Base-by-base conservation (phyloP, 805 yeast species). In the Wickerhamomyces ciferrii region DNA sequence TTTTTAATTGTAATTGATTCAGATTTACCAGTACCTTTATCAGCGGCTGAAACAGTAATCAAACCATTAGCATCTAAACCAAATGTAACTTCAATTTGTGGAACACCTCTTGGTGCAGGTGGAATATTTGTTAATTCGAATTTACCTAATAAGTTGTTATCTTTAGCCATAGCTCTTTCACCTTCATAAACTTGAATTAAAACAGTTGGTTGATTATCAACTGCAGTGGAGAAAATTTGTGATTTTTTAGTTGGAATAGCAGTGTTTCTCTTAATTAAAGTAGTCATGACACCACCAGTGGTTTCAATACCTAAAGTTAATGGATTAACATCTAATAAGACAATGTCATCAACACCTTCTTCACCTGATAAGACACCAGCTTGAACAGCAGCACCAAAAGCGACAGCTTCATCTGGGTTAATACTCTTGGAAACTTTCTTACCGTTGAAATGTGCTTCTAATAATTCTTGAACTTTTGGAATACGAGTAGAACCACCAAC, bases 401-500 rank as follows among this genome's bases (percentile, higher is more conserved):
- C 99, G 64, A 92, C 98, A 68, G 99, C 99, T 78, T 92, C 99
- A 75, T 92, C 99, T 53, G 99, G 98, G 78, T 92, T 92, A 65
- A 92, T 92, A 62, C 96, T 92, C 81, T 91, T 92, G 58, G 96
- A 88, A 55, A 96, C 92, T 73, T 90, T 90, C 79, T 94, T 92
- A 62, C 96, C 96, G 63, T 85, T 83, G 67, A 92, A 92, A 80
- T 72, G 90, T 54, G 84, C 79, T 73, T 92, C 96, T 58, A 92
- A 79, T 62, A 92, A 78, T 73, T 87, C 86, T 76, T 91, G 98
- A 59, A 92, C 92, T 79, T 90, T 94, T 74, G 98, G 99, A 75
- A 92, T 94, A 80, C 98, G 88, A 47, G 99, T 94, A 37, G 99
- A 92, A 72, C 99, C 99, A 78, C 99, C 99, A 65, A 92, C 99